phyloP scores from a whole-genome alignment of 345 rosid species.

The Gossypium sturtianum region DNA sequence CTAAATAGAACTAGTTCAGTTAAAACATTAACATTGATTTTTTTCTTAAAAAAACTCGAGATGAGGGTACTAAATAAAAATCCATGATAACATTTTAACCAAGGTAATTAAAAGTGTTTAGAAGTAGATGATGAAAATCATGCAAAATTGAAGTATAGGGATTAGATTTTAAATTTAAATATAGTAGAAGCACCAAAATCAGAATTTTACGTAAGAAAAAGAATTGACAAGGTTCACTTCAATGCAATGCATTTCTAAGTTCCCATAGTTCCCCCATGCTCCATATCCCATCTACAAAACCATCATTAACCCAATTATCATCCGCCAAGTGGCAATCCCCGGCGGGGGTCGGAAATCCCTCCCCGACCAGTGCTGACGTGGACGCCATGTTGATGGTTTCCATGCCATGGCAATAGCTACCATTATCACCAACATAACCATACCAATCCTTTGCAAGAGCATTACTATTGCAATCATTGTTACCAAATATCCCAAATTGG shows the following conservation, averaged over 20 bases:
- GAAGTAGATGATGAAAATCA: neutral
- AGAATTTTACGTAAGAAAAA: neutral
- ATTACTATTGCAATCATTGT: neutral
- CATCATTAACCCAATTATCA: slow-evolving; percentile 25
- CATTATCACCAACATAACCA: neutral
- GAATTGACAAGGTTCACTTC: slow-evolving; percentile 4
- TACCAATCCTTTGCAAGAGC: slow-evolving; percentile 11
- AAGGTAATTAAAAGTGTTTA: no score
- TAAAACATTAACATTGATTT: no score
- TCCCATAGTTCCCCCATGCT: slow-evolving; percentile 34
- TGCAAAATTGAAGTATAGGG: neutral
- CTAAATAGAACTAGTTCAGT: no score
- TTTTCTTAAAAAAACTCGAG: no score
- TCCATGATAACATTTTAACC: no score
- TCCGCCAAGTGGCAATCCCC: slow-evolving; percentile 20
- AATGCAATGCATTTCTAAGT: slow-evolving; percentile 15
- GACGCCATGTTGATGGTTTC: slow-evolving; percentile 16
- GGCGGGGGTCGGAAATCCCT: slow-evolving; percentile 14
- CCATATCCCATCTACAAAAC: slow-evolving; percentile 33
- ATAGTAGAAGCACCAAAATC: neutral
- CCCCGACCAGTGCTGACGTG: slow-evolving; percentile 6
- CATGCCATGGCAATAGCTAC: slow-evolving; percentile 19
- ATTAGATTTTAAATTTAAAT: neutral
- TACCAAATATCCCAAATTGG: neutral
- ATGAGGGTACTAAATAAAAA: no score